phyloP scores from a whole-genome alignment of 345 rosid species.

The Aquilaria sinensis region DNA sequence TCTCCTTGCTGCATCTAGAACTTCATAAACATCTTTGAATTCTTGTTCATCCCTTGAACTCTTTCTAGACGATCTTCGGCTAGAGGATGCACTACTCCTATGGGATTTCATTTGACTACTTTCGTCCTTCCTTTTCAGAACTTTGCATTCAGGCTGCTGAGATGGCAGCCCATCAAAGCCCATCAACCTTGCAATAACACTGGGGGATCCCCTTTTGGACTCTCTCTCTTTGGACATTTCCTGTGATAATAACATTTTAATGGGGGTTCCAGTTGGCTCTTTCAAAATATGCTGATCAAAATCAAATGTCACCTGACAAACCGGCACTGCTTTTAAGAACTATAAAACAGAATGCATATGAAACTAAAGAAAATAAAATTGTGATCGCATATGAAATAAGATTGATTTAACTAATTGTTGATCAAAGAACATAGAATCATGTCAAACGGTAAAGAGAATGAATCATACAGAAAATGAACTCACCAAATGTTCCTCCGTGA shows the following conservation, averaged over 20 bases:
- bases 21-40: slow-evolving; percentile 96
- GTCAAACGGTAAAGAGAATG: slow-evolving; percentile 1
- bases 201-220: slow-evolving; percentile 63
- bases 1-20: slow-evolving; percentile 53
- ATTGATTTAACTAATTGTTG: not conserved
- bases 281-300: slow-evolving; percentile 31
- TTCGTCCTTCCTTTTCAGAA: slow-evolving; percentile 33
- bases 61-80: slow-evolving; percentile 49
- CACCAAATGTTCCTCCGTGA: slow-evolving; percentile 51
- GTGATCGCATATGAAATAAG: not conserved
- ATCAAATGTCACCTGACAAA: slow-evolving; percentile 42
- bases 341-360: not conserved
- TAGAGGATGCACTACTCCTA: slow-evolving; percentile 33
- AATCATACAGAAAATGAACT: slow-evolving; percentile 20
- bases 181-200: slow-evolving; percentile 89
- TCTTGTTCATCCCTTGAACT: slow-evolving; percentile 73
- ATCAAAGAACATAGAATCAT: not conserved
- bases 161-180: slow-evolving; percentile 88
- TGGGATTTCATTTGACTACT: slow-evolving; percentile 29
- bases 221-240: slow-evolving; percentile 80
- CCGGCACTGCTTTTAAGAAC: slow-evolving; percentile 15
- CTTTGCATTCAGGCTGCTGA: slow-evolving; percentile 39
- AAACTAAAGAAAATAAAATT: slow-evolving; percentile 9
- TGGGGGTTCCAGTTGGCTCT: slow-evolving; percentile 41
- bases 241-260: slow-evolving; percentile 68